phyloP scores from a whole-genome alignment of 2,329 filamentous ascomycete species.

The Sporothrix humicola region DNA sequence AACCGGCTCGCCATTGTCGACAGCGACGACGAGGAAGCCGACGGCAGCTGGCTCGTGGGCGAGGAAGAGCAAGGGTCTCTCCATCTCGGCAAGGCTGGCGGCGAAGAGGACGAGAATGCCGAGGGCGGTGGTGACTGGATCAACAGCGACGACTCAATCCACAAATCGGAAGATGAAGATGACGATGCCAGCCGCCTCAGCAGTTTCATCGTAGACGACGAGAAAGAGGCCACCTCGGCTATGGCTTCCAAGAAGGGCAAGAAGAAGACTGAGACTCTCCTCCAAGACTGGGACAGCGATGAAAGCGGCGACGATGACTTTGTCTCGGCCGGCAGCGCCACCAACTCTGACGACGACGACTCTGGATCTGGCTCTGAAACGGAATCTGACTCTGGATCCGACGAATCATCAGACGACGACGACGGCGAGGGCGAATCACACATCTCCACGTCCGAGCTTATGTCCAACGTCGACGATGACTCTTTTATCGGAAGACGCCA shows the following conservation, averaged over 20 bases:
- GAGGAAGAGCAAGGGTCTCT: constrained; percentile 66
- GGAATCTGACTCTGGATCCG: not conserved
- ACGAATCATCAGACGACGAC: not conserved
- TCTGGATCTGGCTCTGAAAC: constrained; percentile 12
- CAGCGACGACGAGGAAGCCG: constrained; percentile 65
- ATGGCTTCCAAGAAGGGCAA: constrained; percentile 42
- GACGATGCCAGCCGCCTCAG: constrained; percentile 60
- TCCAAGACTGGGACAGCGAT: constrained; percentile 10
- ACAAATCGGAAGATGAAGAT: constrained; percentile 61
- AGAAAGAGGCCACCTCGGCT: constrained; percentile 40
- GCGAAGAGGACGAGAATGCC: constrained; percentile 64
- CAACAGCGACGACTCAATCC: constrained; percentile 69
- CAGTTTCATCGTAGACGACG: constrained; percentile 63
- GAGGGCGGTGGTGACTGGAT: constrained; percentile 86
- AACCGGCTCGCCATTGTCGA: constrained; percentile 66
- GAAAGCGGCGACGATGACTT: constrained; percentile 30
- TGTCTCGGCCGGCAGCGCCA: constrained; percentile 21
- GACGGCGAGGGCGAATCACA: constrained; percentile 40
- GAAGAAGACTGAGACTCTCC: constrained; percentile 42
- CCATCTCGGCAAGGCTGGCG: constrained; percentile 77
- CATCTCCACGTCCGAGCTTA: constrained; percentile 51
- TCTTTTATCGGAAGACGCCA: constrained; percentile 41
- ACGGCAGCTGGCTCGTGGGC: constrained; percentile 80
- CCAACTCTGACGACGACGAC: constrained; percentile 36
- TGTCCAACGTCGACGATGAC: constrained; percentile 50